Base-by-base conservation (phyloP, 225 moss, liverwort and hornwort species). In the Straminergon stramineum region DNA sequence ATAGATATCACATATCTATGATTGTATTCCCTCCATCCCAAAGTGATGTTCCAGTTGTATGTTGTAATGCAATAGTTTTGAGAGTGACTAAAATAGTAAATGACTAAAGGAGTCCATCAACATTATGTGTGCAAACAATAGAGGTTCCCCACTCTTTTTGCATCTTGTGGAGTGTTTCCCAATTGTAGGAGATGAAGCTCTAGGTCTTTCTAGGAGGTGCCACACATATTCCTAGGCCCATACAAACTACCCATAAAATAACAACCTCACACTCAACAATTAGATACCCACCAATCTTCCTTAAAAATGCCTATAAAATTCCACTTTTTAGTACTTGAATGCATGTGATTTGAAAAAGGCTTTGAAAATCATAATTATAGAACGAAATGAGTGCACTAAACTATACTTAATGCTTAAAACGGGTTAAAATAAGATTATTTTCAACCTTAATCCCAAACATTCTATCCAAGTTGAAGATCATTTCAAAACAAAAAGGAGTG, bases 201-300 rank as follows among this genome's bases (percentile, higher is more conserved):
- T 70, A 13, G 34, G 13, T 4, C 13, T 39, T 70, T 23, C 31
- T n/a, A 13, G 20, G 19, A n/a, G 6, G 69, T 13, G n/a, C 23
- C 4, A 23, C 39, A 21, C 6, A 70, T 68, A 3, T 21, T 37
- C 20, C 0, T 5, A 35, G 5, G 19, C 19, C 35, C 19, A 67
- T 67, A 68, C 4, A 2, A 68, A 68, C 21, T 68, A 68, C 17
- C 11, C 6, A 37, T 37, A 68, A 68, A 37, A 21, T 37, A 6
- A 37, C 2, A 2, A 68, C n/a, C 6, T 68, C 6, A 68, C 68
- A 19, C 20, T 68, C 67, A 68, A 68, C 9, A 68, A 21, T 68
- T 20, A 37, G 1, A 2, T 67, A 35, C 10, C 37, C 2, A 39
- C 0, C 1, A 0, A 1, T 70, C 7, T 15, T 41, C 41, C 1